Evolutionary conservation across 192 early-diverging fungal genomes (phyloP).

Genomic region (Coemansia javaensis): DNA sequence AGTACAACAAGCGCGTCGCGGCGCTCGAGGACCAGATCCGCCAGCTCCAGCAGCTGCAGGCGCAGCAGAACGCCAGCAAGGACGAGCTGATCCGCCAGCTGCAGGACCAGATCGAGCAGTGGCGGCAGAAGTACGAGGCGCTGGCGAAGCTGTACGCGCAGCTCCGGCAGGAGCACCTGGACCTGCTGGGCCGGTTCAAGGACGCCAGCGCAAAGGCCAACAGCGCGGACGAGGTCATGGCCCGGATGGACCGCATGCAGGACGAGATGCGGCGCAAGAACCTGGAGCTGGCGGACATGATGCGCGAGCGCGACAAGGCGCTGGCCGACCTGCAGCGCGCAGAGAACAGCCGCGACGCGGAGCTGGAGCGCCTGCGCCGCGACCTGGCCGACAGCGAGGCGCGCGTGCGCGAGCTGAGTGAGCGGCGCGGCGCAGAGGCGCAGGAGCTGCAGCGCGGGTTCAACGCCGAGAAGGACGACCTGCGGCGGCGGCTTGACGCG

Average conservation of each 20-base stretch:
- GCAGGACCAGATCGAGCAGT: slow-evolving; percentile 91
- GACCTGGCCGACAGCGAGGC: slow-evolving; percentile 77
- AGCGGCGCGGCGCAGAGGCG: slow-evolving; percentile 78
- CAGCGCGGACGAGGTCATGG: slow-evolving; percentile 77
- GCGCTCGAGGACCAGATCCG: slow-evolving; percentile 80
- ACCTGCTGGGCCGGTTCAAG: slow-evolving; percentile 88
- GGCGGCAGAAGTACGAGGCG: slow-evolving; percentile 97
- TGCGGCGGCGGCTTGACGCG: slow-evolving; percentile 59
- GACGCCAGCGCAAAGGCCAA: slow-evolving; percentile 74
- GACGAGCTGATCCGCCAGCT: slow-evolving; percentile 79
- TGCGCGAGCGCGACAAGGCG: slow-evolving; percentile 85
- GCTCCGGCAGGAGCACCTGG: slow-evolving; percentile 91
- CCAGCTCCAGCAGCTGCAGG: slow-evolving; percentile 61
- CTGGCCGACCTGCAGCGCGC: slow-evolving; percentile 74
- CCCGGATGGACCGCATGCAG: slow-evolving; percentile 76
- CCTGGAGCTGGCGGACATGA: slow-evolving; percentile 78
- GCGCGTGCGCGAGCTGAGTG: slow-evolving; percentile 70
- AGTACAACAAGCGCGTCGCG: slow-evolving; percentile 82
- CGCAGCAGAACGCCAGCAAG: slow-evolving; percentile 72
- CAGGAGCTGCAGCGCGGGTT: slow-evolving; percentile 74
- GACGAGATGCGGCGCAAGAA: slow-evolving; percentile 70
- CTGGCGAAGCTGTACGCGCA: slow-evolving; percentile 97
- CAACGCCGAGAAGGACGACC: slow-evolving; percentile 76
- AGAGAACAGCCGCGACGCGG: slow-evolving; percentile 75
- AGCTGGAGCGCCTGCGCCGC: slow-evolving; percentile 70